Evolutionary conservation across 768 basidiomycete species (phyloP), one percentile per base, ranked within the genome.

Genomic region (Agaricus blazei): DNA sequence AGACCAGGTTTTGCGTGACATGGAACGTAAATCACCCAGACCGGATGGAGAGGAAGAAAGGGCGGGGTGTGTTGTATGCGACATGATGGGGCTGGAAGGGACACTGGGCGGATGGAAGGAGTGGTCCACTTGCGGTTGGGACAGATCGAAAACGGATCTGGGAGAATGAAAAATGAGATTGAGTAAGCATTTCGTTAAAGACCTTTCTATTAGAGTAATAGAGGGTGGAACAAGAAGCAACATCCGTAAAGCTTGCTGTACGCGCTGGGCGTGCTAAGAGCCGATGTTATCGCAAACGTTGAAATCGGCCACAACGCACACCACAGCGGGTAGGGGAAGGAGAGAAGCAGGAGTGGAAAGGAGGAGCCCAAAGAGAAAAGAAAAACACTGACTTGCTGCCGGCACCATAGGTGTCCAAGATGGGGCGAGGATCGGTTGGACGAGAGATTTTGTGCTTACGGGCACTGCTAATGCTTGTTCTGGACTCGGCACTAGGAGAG

Each of bases 401-500:
- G 34, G 68, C 75, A 29, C 72, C 70, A 61, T 82, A 81, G 1
- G 70, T 72, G 60, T 87, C 83, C 59, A 87, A 68, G 52, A 92
- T 86, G 2, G 88, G 90, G 23, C 90, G 73, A 8, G 88, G 90
- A 62, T 92, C 90, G 4, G 88, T 90, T 1, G 90, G 90, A 45
- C 85, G 83, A 31, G 90, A 92, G 37, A 92, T 93, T 75, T 90
- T 91, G 51, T 82, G 87, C 59, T 87, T 89, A 58, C 87, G 65
- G 43, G 67, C 58, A 3, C 65, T 62, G 9, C 66, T 68, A 28
- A 70, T 71, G 51, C 80, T 84, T 0, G 77, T 60, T 56, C 83
- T 70, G 1, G 82, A 77, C 54, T 84, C 81, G 37, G 69, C 51
- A 24, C 72, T 52, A 41, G 68, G 48, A 58, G 74, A 59, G 37